Evolutionary conservation across 345 rosid genomes (phyloP).

Genomic region (Sonneratia caseolaris): DNA sequence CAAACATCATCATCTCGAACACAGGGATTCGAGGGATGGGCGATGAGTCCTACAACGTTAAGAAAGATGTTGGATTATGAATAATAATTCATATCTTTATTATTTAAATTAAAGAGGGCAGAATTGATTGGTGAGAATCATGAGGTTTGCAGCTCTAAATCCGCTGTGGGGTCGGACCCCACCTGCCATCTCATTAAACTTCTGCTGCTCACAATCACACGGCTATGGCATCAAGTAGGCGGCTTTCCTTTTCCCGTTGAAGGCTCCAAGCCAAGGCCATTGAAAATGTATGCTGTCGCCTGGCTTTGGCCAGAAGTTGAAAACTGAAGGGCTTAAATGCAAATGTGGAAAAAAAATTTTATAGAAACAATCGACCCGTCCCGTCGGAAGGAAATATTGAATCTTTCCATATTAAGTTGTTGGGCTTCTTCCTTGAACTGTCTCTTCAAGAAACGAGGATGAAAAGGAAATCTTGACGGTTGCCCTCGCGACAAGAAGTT

Average conservation of each 20-base stretch:
- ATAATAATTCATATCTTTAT: too few relatives aligned
- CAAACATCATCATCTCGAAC: too few relatives aligned
- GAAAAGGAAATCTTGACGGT: not conserved
- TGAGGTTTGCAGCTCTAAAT: too few relatives aligned
- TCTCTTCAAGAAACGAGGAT: not conserved
- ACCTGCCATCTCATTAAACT: too few relatives aligned
- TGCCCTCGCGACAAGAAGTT: not conserved
- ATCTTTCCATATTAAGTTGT: not conserved
- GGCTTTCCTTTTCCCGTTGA: slow-evolving; percentile 1
- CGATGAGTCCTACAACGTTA: too few relatives aligned
- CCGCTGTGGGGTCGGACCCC: too few relatives aligned
- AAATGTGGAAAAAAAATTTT: not conserved
- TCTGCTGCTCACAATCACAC: too few relatives aligned
- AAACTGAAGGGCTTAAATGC: not conserved
- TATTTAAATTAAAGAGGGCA: too few relatives aligned
- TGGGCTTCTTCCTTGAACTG: not conserved
- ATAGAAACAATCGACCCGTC: not conserved
- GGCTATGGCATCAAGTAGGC: not conserved
- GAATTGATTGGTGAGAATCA: too few relatives aligned
- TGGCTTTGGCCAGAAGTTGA: not conserved
- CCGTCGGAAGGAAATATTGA: not conserved
- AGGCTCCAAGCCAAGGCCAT: not conserved
- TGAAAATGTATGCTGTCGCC: not conserved
- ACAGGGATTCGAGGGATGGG: too few relatives aligned
- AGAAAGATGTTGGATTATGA: too few relatives aligned